Conservation (phyloP, 139 green algal species). For the Chlorella vulgaris region DNA sequence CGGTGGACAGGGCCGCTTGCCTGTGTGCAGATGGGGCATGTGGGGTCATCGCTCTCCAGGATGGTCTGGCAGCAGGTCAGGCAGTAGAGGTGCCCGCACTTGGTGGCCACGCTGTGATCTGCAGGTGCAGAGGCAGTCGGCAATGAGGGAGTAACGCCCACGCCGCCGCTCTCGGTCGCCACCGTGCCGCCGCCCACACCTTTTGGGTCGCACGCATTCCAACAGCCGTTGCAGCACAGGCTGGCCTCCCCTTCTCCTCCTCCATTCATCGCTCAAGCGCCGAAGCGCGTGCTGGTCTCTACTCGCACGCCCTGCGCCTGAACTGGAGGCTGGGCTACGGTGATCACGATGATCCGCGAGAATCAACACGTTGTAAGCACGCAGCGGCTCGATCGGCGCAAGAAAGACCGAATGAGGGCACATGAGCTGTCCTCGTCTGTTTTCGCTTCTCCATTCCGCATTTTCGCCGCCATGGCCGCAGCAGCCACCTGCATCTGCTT, state of each 20-base stretch:
- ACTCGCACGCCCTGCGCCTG: no score
- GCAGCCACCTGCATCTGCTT: background rate
- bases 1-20: background rate
- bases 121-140: background rate
- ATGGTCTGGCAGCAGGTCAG: conserved; percentile 59
- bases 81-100: conserved; percentile 70
- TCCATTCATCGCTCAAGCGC: background rate
- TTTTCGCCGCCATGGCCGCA: no score
- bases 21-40: conserved; percentile 58
- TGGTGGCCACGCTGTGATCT: conserved; percentile 52
- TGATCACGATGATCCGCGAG: background rate
- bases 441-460: no score
- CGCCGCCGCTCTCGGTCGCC: no score
- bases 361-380: background rate
- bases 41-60: conserved; percentile 51
- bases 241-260: background rate
- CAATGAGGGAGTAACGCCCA: background rate
- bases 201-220: conserved; percentile 51
- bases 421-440: no score
- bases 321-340: no score
- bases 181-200: background rate
- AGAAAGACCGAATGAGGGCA: no score
- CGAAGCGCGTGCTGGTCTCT: no score
- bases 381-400: no score
- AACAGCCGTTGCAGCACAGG: conserved; percentile 61